Conservation (phyloP, 2,329 filamentous ascomycete genomes). For the Pleoardoris graminearum region DNA sequence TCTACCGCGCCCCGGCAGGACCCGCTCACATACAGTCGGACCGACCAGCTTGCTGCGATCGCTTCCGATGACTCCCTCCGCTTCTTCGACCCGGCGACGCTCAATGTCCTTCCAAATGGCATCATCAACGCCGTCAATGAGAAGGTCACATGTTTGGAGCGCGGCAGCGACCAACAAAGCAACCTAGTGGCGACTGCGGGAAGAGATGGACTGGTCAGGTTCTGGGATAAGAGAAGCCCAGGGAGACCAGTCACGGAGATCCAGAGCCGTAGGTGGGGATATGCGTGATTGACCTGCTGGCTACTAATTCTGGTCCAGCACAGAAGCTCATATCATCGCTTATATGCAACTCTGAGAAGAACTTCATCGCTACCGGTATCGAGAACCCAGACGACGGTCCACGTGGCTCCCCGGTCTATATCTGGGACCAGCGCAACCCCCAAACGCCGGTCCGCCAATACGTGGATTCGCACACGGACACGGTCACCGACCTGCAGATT, state of each 20-base stretch:
- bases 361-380: constrained; percentile 71
- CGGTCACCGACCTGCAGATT: constrained; percentile 64
- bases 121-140: constrained; percentile 59
- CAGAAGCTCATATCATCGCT: constrained; percentile 64
- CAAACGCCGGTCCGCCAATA: constrained; percentile 44
- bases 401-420: constrained; percentile 42
- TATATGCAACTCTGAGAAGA: constrained; percentile 60
- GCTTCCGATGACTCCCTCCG: constrained; percentile 72
- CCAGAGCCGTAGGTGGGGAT: constrained; percentile 35
- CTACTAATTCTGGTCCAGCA: constrained; percentile 43
- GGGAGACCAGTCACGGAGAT: constrained; percentile 48
- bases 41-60: constrained; percentile 59
- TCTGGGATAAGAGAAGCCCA: constrained; percentile 67
- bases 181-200: constrained; percentile 69
- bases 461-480: constrained; percentile 58
- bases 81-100: constrained; percentile 63
- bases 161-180: constrained; percentile 55
- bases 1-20: constrained; percentile 37
- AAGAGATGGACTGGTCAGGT: constrained; percentile 67
- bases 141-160: constrained; percentile 66
- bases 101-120: constrained; percentile 57
- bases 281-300: background rate
- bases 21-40: constrained; percentile 35
- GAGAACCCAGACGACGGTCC: constrained; percentile 63
- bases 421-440: constrained; percentile 50